Evolutionary conservation across 768 basidiomycete species (phyloP), one percentile per base, ranked within the genome.

Genomic region (Hebeloma cylindrosporum): DNA sequence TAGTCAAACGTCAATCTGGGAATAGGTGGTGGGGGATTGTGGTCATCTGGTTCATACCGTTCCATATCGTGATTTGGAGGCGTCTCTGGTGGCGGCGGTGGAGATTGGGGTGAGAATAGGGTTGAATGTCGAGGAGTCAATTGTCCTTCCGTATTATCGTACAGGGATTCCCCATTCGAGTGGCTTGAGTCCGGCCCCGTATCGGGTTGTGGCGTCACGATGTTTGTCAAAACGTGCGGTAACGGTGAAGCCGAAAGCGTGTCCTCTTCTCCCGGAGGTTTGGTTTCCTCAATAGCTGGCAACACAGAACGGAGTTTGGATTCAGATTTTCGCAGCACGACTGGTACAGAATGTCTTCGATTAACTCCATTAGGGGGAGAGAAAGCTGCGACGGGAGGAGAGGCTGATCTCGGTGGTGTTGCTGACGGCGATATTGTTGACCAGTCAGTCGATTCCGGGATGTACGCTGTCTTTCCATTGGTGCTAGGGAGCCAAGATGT

Each of bases 221-320:
- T 57, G 27, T 61, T 59, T 23, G 57, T 43, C 43, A 59, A 40
- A 25, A 43, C 39, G 33, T 61, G 43, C 22, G 63, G 41, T 18
- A 64, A 45, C 35, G 61, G 44, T 30, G 61, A 51, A 47, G 50
- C 53, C 40, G 43, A 50, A 30, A 46, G 35, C 14, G 45, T 43
- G 32, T 22, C 43, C 22, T 45, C 40, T 23, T 52, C 52, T 64
- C 33, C 66, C 50, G 47, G 68, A 41, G 70, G 50, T 44, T 69
- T 77, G 22, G 64, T 62, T 63, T 90, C 88, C 48, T 87, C 83
- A 43, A 90, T 82, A 16, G 80, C 75, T 22, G 84, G 63, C n/a
- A 90, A 68, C n/a, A 85, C 78, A 46, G 72, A 82, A 35, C 84
- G 82, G 32, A 89, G 73, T 60, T 86, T 88, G 25, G 83, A 80